phyloP scores from a whole-genome alignment of 179 eudicot genomes.

The Dionaea muscipula region DNA sequence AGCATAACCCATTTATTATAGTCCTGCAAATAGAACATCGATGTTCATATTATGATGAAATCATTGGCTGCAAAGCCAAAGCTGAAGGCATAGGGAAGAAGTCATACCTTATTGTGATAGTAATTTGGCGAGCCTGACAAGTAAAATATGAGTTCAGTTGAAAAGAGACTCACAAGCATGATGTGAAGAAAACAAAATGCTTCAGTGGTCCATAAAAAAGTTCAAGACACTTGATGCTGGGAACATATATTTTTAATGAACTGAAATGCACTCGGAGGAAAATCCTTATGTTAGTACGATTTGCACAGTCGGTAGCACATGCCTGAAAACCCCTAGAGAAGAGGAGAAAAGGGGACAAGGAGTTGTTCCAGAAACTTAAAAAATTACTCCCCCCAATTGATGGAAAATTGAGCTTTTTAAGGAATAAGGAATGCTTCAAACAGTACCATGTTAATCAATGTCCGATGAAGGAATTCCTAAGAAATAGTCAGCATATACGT shows the following conservation, averaged over 20 bases:
- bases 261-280: no score
- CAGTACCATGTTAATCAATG: no score
- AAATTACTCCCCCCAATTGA: not conserved
- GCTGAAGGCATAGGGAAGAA: not conserved
- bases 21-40: slow-evolving; percentile 45
- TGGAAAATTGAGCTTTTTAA: not conserved
- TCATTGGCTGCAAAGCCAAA: no score
- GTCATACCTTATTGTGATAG: slow-evolving; percentile 67
- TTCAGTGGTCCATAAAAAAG: no score
- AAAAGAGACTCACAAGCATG: not conserved
- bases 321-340: not conserved
- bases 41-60: not conserved
- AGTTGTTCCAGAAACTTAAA: no score
- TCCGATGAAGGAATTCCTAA: no score
- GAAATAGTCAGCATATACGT: no score
- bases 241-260: no score
- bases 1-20: slow-evolving; percentile 69
- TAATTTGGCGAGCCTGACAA: slow-evolving; percentile 89
- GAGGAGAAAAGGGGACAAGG: not conserved
- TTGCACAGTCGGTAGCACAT: no score
- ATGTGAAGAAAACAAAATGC: no score
- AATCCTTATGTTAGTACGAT: no score
- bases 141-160: not conserved
- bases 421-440: not conserved
- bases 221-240: no score